Base-by-base conservation (phyloP, 768 basidiomycete species). In the Termitomyces sp. region DNA sequence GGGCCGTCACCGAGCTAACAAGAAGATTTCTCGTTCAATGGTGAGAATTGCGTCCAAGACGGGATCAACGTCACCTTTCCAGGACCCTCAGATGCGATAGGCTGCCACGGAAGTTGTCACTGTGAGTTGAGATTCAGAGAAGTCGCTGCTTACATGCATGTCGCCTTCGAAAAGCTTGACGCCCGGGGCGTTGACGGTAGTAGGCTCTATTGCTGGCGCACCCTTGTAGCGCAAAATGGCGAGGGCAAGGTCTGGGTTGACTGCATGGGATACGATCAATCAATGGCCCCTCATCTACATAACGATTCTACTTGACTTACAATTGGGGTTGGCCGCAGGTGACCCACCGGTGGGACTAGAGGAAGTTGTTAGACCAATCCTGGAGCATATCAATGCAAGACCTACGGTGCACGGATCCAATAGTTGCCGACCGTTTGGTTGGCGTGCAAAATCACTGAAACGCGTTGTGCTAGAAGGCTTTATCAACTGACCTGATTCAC, bases 341-440 rank as follows among this genome's bases (percentile, higher is more conserved):
- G 42, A 35, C 13, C 67, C 67, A 49, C 67, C 65, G 24, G 67
- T 68, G 13, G 67, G 67, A 15, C 38, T 54, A 40, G 24, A 28
- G 24, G 3, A 28, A 15, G 15, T 18, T 24, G 24, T 28, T 28
- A 24, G 15, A 28, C 24, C 4, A 18, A 18, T 18, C 16, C 16
- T 38, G 7, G 8, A 54, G 8, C 22, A 38, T 15, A 22, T 38
- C 6, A 15, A 15, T 40, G 38, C 9, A 18, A 11, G 24, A 40
- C 38, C 6, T 16, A 39, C 52, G 68, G 74, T 36, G 71, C 74
- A 39, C 72, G 70, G 59, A 79, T 74, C 71, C 80, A 81, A 68
- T 81, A 82, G 68, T 82, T 82, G 33, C 63, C 73, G 4, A 81
- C 68, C 7, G 73, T 67, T 63, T 81, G 78, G 64, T 79, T 74